A percentile compares a stretch with the other conserved stretches of the same genome.
phyloP scores from a whole-genome alignment of 306 rosid species.

The Comarum palustre region DNA sequence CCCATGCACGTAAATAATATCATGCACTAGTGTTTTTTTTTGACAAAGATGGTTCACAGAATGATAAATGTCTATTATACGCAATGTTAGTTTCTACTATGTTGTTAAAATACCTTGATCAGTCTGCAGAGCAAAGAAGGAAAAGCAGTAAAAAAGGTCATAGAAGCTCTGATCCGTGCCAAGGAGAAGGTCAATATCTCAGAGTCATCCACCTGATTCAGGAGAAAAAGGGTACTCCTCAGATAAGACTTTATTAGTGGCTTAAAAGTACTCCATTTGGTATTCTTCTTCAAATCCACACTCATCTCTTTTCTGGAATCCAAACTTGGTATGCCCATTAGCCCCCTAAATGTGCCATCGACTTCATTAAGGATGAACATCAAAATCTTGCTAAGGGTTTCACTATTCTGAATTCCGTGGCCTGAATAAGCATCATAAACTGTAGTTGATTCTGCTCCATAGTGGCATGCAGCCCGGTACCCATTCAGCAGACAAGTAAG shows the following conservation, averaged over 20 bases:
- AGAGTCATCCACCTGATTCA: constrained; percentile 65
- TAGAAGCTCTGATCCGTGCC: constrained; percentile 61
- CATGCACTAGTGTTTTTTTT: not conserved
- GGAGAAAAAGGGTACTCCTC: constrained; percentile 67
- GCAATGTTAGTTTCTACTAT: constrained; percentile 13
- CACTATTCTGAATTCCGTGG: constrained; percentile 48
- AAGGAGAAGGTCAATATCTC: constrained; percentile 68
- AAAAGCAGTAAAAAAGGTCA: constrained; percentile 55
- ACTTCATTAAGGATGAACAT: constrained; percentile 66
- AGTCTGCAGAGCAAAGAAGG: constrained; percentile 64
- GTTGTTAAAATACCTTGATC: constrained; percentile 50
- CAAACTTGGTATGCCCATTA: constrained; percentile 52
- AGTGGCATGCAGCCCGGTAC: constrained; percentile 71
- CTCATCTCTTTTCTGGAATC: constrained; percentile 56
- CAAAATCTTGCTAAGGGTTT: constrained; percentile 54
- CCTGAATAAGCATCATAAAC: constrained; percentile 32
- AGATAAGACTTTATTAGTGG: constrained; percentile 70
- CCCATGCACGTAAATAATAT: not conserved
- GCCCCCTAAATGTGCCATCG: constrained; percentile 59
- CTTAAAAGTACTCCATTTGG: constrained; percentile 60
- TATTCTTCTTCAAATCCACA: constrained; percentile 55
- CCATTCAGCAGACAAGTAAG: constrained; percentile 69
- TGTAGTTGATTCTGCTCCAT: constrained; percentile 41
- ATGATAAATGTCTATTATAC: too few relatives aligned
- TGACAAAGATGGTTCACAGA: not conserved